phyloP scores from a whole-genome alignment of 1,284 basidiomycete genomes.

The Mycena sp. region DNA sequence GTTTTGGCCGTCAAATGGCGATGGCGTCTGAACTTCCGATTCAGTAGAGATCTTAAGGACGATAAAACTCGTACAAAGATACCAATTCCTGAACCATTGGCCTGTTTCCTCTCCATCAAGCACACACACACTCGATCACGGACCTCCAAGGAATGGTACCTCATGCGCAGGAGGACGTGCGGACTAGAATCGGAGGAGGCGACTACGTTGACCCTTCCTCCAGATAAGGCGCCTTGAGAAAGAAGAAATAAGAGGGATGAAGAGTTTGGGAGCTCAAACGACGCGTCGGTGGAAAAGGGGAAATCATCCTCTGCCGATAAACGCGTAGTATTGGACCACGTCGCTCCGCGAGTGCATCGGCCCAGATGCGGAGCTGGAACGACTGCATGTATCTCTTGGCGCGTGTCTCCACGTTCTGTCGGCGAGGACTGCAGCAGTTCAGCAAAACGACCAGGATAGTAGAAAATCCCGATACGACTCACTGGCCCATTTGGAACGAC shows the following conservation, averaged over 20 bases:
- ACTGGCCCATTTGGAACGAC: not conserved
- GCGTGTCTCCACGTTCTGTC: no score
- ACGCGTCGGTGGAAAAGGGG: conserved; percentile 16
- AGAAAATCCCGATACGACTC: not conserved
- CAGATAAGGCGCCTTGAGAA: conserved; percentile 23
- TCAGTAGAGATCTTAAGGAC: not conserved
- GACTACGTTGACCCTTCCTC: conserved; percentile 13
- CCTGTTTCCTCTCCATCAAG: conserved; percentile 38
- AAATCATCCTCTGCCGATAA: conserved; percentile 3
- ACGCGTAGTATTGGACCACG: conserved; percentile 24
- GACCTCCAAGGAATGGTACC: conserved; percentile 38
- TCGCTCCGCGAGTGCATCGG: conserved; percentile 14
- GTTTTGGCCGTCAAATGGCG: conserved; percentile 24
- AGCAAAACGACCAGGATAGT: no score
- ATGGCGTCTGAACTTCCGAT: conserved; percentile 26
- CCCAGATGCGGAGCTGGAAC: conserved; percentile 15
- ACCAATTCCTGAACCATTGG: conserved; percentile 47
- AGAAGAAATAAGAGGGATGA: conserved; percentile 22
- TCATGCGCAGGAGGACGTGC: conserved; percentile 43
- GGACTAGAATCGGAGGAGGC: conserved; percentile 11
- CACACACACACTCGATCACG: conserved; percentile 47
- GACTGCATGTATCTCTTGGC: conserved; percentile 1
- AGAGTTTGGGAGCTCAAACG: conserved; percentile 17
- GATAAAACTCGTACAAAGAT: conserved; percentile 43
- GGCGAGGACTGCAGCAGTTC: no score